Evolutionary conservation across 768 basidiomycete genomes (phyloP), one percentile per base, ranked within the genome.

Genomic region (Gelatoporia subvermispora): DNA sequence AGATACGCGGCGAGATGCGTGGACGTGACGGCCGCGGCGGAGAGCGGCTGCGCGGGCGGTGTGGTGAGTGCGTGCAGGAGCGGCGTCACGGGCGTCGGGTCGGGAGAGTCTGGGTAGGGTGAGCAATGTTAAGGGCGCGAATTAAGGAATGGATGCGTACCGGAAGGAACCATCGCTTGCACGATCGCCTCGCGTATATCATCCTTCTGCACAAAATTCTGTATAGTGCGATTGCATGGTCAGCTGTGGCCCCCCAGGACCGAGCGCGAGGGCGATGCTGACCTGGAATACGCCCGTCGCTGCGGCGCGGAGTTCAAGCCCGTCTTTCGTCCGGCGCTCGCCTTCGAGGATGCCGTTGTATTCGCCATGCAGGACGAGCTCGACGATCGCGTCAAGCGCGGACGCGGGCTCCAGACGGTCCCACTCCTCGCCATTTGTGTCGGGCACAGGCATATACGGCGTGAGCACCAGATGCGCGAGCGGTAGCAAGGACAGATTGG

Each of bases 381-480:
- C 85, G 0, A 95, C 81, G 10, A 96, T 75, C 0, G 81, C 87
- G 51, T 93, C 87, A 4, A 95, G 75, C 0, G 89, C 88, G 3
- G 89, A 84, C 15, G 86, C 78, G 3, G 81, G 74, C 50, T 93
- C 88, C 20, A 95, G 65, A 18, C 93, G 78, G 63, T 94, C 90
- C 90, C 90, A 93, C 61, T 95, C 92, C 67, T 95, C 93, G 8
- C 91, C 91, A 51, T 88, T 78, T 47, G 94, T 78, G 65, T 90
- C 81, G 50, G 88, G 81, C 37, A 86, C 81, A 59, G 89, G 79
- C 68, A 86, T 73, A 63, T 89, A 82, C 53, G 86, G 79, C 47
- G 86, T 83, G 51, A 88, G 62, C 55, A 81, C 72, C 60, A 94
- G 65, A 54, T 82, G 69, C 43, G 82, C 72, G 56, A 97, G 67